Base-by-base conservation (phyloP, 2,329 filamentous ascomycete species). In the Pestalotiopsis fici region DNA sequence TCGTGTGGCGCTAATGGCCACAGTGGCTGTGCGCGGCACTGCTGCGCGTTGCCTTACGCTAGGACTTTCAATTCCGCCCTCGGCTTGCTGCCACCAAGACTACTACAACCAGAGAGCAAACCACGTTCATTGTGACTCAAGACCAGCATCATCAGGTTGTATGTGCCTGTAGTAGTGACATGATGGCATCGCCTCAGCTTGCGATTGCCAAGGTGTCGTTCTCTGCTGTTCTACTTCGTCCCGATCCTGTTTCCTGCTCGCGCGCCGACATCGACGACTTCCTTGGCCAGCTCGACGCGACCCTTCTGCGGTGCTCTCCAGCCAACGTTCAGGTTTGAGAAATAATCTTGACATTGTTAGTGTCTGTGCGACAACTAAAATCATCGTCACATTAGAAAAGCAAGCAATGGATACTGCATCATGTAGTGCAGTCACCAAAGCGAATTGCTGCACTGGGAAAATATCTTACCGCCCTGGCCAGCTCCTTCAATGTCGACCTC, bases 261-360 rank as follows among this genome's bases (percentile, higher is more conserved):
- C 90, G 91, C 77, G 87, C 90, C 74, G 87, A 91, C 68, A 91
- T 95, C 78, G 86, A 91, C 72, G 80, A 86, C 67, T 92, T 95
- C 79, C 88, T 94, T 78, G 78, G 82, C 70, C 83, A 89, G 68
- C 85, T 96, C 74, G 87, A 90, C 78, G 82, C 85, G 77, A 87
- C 87, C 74, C 82, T 93, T 76, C 81, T 86, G 81, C 87, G 89
- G 83, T 95, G 93, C 87, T 93, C 92, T 76, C 87, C 90, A 76
- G 82, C 85, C 84, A 94, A 95, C 84, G 91, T 96, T 86, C 93
- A 96, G 93, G 93, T 96, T 93, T 94, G 91, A 85, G 77, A 79
- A 79, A 80, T 73, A 77, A 76, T 72, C 71, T 77, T 73, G 77
- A 81, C 81, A 82, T 78, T 70, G 35, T 76, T 72, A 77, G 75